Conservation (phyloP, 2,329 filamentous ascomycete genomes). For the Huntiella moniliformis region DNA sequence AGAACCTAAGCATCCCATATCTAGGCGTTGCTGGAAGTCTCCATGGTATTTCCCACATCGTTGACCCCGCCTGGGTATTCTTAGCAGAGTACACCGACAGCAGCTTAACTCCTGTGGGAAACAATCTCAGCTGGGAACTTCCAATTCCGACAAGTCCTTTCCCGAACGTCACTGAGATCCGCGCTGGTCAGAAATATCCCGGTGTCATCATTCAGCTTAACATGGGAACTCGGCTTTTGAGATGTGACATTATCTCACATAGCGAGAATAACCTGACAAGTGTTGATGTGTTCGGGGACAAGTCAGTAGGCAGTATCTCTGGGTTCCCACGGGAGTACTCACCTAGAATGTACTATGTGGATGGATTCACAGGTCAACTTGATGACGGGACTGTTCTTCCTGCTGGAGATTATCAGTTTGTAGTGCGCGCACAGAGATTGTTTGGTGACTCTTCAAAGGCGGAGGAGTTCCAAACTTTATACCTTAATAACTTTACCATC, state of each 20-base stretch:
- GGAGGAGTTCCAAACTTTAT: constrained; percentile 1
- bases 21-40: constrained; percentile 13
- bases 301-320: neutral
- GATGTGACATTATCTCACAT: constrained; percentile 2
- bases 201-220: constrained; percentile 3
- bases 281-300: constrained; percentile 2
- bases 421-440: neutral
- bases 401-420: constrained; percentile 1
- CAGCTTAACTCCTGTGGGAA: neutral
- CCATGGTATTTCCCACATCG: neutral
- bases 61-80: constrained; percentile 6
- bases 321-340: constrained; percentile 3
- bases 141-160: neutral
- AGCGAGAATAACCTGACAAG: neutral
- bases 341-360: constrained; percentile 3
- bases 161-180: neutral
- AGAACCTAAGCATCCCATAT: constrained; percentile 25
- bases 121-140: neutral
- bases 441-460: neutral
- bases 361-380: constrained; percentile 2
- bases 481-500: constrained; percentile 1
- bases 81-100: constrained; percentile 3
- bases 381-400: constrained; percentile 4
- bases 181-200: neutral
- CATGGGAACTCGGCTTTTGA: neutral